Base-by-base conservation (phyloP, 1,139 yeast genomes). In the Geotrichum phurueaensis region DNA sequence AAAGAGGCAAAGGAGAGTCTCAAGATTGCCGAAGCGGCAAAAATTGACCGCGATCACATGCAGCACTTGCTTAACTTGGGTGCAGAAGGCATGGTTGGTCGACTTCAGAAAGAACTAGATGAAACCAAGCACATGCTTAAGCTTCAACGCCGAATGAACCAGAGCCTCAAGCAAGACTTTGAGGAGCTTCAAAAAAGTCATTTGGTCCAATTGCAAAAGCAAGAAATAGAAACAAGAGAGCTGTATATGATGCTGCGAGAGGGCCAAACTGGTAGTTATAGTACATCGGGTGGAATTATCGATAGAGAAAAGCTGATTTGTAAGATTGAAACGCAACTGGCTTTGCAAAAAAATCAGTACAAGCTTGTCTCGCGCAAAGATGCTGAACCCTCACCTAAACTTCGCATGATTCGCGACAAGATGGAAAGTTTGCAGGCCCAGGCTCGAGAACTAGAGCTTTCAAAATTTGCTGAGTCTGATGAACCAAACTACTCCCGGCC, bases 201-300 rank as follows among this genome's bases (percentile, higher is more conserved):
- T 68, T 78, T 89, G 54, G 71, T 81, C 18, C 96, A 89, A 65
- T 86, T 89, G 68, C 97, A 91, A 70, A 86, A 87, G 65, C 95
- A 87, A 68, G 98, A 92, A 71, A 78, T 88, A 33, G 97, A 92
- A 73, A 84, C 88, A 81, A 81, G 98, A 62, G 97, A 92, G 71
- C 81, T 94, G 73, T 78, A 89, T 60, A 80, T 92, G 60, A 81
- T 88, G 78, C 75, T 90, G 47, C 79, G 79, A 58, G 76, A 73
- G 59, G 49, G 54, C 50, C 56, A 64, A 61, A 62, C 70, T 57
- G 74, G 72, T 48, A 71, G 73, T 59, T 66, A 76, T 63, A 73
- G 79, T 62, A 78, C 79, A 62, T 12, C 6, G 3, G 15, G 43
- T 25, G 75, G 75, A 18, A 68, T 72, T 50, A 63, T 73, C 33